Evolutionary conservation across 345 rosid species (phyloP).

Genomic region (Rhizophora mangle): DNA sequence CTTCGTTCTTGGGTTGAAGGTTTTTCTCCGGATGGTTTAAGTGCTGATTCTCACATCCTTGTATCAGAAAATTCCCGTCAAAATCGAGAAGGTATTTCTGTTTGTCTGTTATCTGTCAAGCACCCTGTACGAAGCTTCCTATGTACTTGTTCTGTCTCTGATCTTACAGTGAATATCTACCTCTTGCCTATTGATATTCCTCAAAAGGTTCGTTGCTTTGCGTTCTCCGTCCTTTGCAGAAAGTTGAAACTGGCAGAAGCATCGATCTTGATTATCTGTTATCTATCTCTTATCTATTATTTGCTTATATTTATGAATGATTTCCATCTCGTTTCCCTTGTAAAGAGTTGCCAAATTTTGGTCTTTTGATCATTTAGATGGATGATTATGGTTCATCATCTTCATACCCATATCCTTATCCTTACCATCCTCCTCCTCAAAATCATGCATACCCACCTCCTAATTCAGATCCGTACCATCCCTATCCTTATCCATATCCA

Average conservation of each 20-base stretch:
- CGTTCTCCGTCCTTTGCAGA: too few species aligned
- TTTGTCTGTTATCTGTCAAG: too few species aligned
- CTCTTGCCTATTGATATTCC: background rate
- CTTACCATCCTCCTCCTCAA: constrained; percentile 19
- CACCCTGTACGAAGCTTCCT: too few species aligned
- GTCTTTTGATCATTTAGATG: constrained; percentile 19
- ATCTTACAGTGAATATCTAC: background rate
- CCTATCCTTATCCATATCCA: constrained; percentile 33
- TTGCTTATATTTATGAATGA: background rate
- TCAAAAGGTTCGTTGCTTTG: background rate
- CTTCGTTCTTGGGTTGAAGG: too few species aligned
- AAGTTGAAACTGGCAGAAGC: background rate
- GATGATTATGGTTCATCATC: constrained; percentile 26
- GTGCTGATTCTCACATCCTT: too few species aligned
- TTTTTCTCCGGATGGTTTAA: too few species aligned
- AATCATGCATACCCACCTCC: constrained; percentile 53
- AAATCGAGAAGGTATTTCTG: too few species aligned
- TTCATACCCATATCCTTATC: constrained; percentile 42
- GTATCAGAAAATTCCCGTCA: too few species aligned
- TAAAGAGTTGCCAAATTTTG: background rate
- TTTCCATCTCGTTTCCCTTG: constrained; percentile 7
- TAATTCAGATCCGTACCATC: constrained; percentile 43
- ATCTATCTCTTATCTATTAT: background rate
- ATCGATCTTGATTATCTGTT: background rate
- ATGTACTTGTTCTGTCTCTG: too few species aligned